Percentiles rank a stretch among this genome's conserved stretches.
These are phyloP conservation scores for Parafenestella ontariensis DNA, from an alignment of 2,329 filamentous ascomycete genomes.

Conservation along the genomic window DNA sequence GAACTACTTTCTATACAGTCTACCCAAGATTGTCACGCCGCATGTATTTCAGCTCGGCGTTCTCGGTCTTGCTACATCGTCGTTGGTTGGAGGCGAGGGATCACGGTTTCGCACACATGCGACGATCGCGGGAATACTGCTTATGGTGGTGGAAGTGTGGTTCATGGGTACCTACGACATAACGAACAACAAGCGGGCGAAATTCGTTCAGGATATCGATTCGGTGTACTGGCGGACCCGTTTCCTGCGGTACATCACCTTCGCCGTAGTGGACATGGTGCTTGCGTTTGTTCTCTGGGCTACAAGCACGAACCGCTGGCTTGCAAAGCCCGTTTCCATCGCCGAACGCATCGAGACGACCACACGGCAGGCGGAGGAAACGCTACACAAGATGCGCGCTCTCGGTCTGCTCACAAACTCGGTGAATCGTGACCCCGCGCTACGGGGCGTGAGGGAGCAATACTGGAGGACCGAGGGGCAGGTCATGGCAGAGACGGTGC, in stretches of 20 bases:
- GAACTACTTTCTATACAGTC: constrained; percentile 80
- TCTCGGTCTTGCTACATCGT: constrained; percentile 76
- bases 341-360: constrained; percentile 71
- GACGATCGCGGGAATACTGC: constrained; percentile 65
- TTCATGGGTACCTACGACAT: constrained; percentile 70
- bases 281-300: constrained; percentile 75
- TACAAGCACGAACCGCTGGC: constrained; percentile 79
- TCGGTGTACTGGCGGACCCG: constrained; percentile 75
- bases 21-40: constrained; percentile 75
- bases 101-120: constrained; percentile 73
- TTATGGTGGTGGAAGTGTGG: constrained; percentile 72
- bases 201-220: constrained; percentile 67
- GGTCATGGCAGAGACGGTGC: constrained; percentile 76
- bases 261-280: constrained; percentile 69
- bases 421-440: constrained; percentile 72
- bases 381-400: constrained; percentile 73
- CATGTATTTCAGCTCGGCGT: constrained; percentile 80
- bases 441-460: constrained; percentile 69
- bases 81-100: constrained; percentile 69
- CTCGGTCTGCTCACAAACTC: constrained; percentile 82
- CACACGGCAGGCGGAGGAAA: constrained; percentile 63
- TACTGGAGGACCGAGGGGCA: constrained; percentile 85
- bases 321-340: constrained; percentile 66
- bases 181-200: constrained; percentile 67
- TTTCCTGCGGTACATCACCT: constrained; percentile 66